A percentile compares a stretch with the other conserved stretches of the same genome.
These are phyloP conservation scores for Moniliella sp. DNA, from an alignment of 1,284 basidiomycete genomes.

Conservation along the genomic window DNA sequence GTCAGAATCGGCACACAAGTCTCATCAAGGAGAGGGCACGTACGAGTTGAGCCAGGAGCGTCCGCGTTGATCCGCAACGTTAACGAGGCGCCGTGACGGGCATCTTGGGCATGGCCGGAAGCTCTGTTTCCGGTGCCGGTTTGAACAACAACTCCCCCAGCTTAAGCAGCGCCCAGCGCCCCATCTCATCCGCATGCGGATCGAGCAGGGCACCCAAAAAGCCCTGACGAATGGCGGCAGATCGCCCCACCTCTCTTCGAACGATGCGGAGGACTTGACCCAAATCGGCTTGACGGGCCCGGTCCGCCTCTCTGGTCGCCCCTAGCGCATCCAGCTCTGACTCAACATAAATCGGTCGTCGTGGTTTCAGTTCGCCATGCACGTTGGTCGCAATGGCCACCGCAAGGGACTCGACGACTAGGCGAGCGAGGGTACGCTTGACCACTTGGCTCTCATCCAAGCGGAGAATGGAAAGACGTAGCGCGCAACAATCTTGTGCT, in stretches of 20 bases:
- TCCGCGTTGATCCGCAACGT: no score
- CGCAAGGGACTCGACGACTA: slow-evolving; percentile 64
- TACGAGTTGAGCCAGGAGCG: no score
- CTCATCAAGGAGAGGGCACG: no score
- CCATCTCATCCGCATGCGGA: slow-evolving; percentile 52
- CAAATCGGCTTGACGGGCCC: slow-evolving; percentile 42
- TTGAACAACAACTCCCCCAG: slow-evolving; percentile 71
- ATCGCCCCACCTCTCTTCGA: slow-evolving; percentile 27
- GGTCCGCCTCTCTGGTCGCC: slow-evolving; percentile 10
- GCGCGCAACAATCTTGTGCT: slow-evolving; percentile 47
- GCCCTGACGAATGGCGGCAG: slow-evolving; percentile 27
- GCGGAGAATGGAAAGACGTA: slow-evolving; percentile 74
- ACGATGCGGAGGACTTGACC: slow-evolving; percentile 21
- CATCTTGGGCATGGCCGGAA: slow-evolving; percentile 19
- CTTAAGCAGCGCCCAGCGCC: slow-evolving; percentile 74
- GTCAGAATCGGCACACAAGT: slow-evolving; percentile 38
- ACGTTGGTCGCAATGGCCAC: slow-evolving; percentile 72
- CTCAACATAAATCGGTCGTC: slow-evolving; percentile 13
- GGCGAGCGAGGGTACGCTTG: slow-evolving; percentile 63
- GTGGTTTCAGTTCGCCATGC: slow-evolving; percentile 39
- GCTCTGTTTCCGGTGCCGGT: slow-evolving; percentile 36
- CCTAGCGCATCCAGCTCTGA: slow-evolving; percentile 6
- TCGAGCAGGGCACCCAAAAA: slow-evolving; percentile 21
- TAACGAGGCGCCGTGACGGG: no score
- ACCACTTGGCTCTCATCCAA: slow-evolving; percentile 63